Evolutionary conservation across 371 early-diverging fungal genomes (phyloP).

Genomic region (Mortierella sp.): DNA sequence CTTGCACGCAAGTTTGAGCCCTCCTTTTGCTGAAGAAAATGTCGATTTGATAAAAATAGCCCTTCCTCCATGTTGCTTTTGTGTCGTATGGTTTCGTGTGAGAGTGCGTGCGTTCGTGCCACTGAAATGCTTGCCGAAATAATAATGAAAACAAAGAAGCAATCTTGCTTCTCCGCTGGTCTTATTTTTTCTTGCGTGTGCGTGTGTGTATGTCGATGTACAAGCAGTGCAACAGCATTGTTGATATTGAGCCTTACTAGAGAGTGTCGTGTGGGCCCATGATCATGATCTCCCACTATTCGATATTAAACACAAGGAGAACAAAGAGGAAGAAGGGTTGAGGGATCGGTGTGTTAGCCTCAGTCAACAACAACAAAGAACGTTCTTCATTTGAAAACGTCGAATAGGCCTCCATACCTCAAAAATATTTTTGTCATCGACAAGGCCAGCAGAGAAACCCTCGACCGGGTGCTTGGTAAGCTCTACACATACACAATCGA

Average conservation of each 20-base stretch:
- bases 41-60: not conserved
- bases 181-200: not conserved
- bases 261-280: constrained; percentile 92
- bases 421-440: constrained; percentile 76
- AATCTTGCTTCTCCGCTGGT: not conserved
- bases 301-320: not conserved
- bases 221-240: not conserved
- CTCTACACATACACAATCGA: constrained; percentile 58
- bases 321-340: not conserved
- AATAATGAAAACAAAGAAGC: not conserved
- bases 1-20: not conserved
- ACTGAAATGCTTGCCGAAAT: not conserved
- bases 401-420: constrained; percentile 62
- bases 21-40: not conserved
- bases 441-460: constrained; percentile 88
- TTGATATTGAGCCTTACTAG: constrained; percentile 68
- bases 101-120: not conserved
- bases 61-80: not conserved
- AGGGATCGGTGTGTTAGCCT: constrained; percentile 1
- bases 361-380: not conserved
- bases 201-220: not conserved
- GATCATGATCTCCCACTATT: constrained; percentile 89
- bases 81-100: not conserved
- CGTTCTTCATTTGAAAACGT: constrained; percentile 5
- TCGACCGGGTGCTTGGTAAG: constrained; percentile 80